A percentile compares a stretch with the other conserved stretches of the same genome.
Conservation (phyloP, 192 early-diverging fungal genomes). For the Podila clonocystis region DNA sequence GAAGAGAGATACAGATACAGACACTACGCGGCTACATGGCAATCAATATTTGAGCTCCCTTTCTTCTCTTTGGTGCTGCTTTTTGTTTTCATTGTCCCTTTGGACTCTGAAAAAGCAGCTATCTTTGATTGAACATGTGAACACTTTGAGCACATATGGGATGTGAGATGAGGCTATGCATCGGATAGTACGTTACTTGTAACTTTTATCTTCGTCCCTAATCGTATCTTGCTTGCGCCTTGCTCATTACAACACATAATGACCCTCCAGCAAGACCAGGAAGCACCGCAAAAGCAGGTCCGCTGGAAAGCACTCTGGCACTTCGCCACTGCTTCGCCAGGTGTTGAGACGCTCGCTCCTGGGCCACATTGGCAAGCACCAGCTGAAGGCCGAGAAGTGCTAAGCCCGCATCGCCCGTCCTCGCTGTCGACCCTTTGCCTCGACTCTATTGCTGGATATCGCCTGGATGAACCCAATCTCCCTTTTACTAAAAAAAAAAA, state of each 20-base stretch:
- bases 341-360: slow-evolving; percentile 50
- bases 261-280: slow-evolving; percentile 41
- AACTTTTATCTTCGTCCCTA: not conserved
- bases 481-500: not conserved
- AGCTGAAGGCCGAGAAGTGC: slow-evolving; percentile 28
- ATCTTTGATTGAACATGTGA: too few relatives aligned
- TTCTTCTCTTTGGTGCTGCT: too few relatives aligned
- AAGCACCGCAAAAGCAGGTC: slow-evolving; percentile 50
- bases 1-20: not conserved
- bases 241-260: slow-evolving; percentile 6
- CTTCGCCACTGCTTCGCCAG: slow-evolving; percentile 51
- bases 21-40: too few relatives aligned
- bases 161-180: not conserved
- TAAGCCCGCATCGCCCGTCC: slow-evolving; percentile 1
- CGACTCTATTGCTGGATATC: not conserved
- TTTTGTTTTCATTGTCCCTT: too few relatives aligned
- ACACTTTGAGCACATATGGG: not conserved
- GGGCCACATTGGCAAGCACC: slow-evolving; percentile 49
- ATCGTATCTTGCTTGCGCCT: slow-evolving; percentile 6
- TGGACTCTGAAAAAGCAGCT: too few relatives aligned
- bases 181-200: not conserved
- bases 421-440: not conserved
- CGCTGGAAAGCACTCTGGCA: slow-evolving; percentile 52
- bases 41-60: too few relatives aligned
- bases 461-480: not conserved